These are phyloP conservation scores for Asterochloris sp. DNA, from an alignment of 139 green algal species.

Conservation along the genomic window DNA sequence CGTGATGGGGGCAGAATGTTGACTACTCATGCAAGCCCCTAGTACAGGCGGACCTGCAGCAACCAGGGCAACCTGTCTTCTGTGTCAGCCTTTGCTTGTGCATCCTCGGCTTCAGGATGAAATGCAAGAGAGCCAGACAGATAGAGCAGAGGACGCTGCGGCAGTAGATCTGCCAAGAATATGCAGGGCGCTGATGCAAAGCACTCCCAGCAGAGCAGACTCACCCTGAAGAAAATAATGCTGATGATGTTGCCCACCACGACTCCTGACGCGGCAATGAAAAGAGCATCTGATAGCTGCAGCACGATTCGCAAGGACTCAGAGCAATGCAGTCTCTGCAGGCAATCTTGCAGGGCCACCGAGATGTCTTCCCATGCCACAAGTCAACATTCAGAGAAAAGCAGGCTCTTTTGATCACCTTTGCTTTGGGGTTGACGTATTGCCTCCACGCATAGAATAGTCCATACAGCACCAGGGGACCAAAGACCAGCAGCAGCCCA, in stretches of 20 bases:
- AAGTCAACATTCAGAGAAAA: neutral
- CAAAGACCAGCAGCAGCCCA: constrained; percentile 1
- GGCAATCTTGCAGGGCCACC: too few relatives aligned
- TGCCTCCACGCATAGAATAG: neutral
- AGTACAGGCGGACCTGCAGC: neutral
- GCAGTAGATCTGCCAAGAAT: too few relatives aligned
- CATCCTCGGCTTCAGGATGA: neutral
- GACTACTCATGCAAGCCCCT: neutral
- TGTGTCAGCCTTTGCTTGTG: neutral
- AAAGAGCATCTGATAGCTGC: constrained; percentile 24
- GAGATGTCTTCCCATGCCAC: too few relatives aligned
- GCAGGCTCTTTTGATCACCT: neutral
- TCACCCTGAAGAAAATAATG: constrained; percentile 24
- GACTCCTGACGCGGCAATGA: constrained; percentile 15
- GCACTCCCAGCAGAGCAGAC: neutral
- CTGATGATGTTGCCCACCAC: constrained; percentile 19
- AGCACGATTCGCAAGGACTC: neutral
- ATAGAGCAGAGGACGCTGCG: too few relatives aligned
- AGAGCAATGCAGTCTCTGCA: neutral
- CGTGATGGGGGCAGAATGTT: too few relatives aligned
- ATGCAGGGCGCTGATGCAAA: too few relatives aligned
- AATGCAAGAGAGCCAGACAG: neutral
- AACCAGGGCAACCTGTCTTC: neutral
- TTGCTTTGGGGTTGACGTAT: constrained; percentile 2
- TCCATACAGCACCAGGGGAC: constrained; percentile 6